Base-by-base conservation (phyloP, 257 asterid species). In the Handroanthus guayacan region DNA sequence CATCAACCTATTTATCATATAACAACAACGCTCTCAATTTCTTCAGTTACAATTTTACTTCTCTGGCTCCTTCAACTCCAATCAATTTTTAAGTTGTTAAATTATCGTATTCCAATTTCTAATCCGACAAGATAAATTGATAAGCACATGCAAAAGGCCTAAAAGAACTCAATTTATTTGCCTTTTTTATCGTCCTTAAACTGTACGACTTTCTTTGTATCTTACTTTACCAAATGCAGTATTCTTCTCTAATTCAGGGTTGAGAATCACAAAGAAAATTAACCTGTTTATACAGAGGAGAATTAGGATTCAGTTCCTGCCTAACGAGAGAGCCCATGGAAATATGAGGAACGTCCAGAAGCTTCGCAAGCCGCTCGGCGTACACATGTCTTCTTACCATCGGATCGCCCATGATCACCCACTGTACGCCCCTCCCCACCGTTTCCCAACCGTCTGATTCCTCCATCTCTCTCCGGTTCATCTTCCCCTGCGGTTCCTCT, bases 371-470 rank as follows among this genome's bases (percentile, higher is more conserved):
- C 65, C 97, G 83, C 64, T 84, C 84, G 62, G 98, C 97, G 79
- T 95, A 95, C 36, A 91, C 86, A 80, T 88, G 96, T 62, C 98
- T 83, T 80, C 86, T 82, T 0, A 82, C 94, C 91, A 82, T 72
- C 55, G 98, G 99, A 78, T 95, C 89, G 11, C 98, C 97, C 74
- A 95, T 91, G 81, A 95, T 89, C 83, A 95, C 93, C 99, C 99
- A 95, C 73, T 92, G 98, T 0, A 89, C 89, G 6, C 97, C 98
- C 17, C 99, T 87, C 36, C 80, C 84, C 20, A 74, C 65, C 20
- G 91, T 82, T 18, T 84, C 82, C 87, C 90, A 89, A 34, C 82
- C 85, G 39, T 86, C 92, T 14, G 88, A 83, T 38, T 85, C 93
- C 84, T 79, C 92, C 80, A 80, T 71, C 16, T 56, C 84, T 31